Base-by-base conservation (phyloP, 164 flowering plant genomes). In the Vitis cinerea region DNA sequence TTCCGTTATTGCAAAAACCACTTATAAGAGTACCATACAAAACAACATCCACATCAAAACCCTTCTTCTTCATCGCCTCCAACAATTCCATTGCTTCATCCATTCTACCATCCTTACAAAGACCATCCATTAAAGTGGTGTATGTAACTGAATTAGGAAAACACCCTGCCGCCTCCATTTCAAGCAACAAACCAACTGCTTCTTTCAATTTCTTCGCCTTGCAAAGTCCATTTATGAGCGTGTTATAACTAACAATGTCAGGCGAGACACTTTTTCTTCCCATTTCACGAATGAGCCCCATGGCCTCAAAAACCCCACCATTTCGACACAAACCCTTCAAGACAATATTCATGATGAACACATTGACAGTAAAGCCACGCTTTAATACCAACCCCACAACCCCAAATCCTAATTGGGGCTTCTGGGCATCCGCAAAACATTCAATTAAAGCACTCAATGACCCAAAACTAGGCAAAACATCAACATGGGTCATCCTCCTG, bases 211-310 rank as follows among this genome's bases (percentile, higher is more conserved):
- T 81, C 73, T 79, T 84, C 37, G 31, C 86, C 72, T 80, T 85
- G 64, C 94, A 89, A 50, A 89, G 83, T 58, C 89, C 89, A 68
- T 73, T 78, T 9, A 89, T 67, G 37, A 93, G 44, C 6, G 83
- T 83, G 66, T 85, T 89, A 68, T 78, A 92, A 74, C 86, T 83
- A 71, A 78, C 59, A 67, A 63, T 61, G 81, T 89, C 88, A 0
- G 86, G 84, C 16, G 63, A 50, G 10, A 85, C 66, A 10, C 59
- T 29, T 72, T 71, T 70, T 12, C 58, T 72, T 30, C 62, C 53
- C 82, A 86, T 81, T 51, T 62, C 81, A 14, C 71, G 50, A 56
- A 85, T 73, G n/a, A 87, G 66, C 56, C 70, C 81, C 66, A 76
- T n/a, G 1, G 93, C 96, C 66, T 70, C 67, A n/a, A 16, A 54